Base-by-base conservation (phyloP, 306 rosid species). In the Spatholobus suberectus region DNA sequence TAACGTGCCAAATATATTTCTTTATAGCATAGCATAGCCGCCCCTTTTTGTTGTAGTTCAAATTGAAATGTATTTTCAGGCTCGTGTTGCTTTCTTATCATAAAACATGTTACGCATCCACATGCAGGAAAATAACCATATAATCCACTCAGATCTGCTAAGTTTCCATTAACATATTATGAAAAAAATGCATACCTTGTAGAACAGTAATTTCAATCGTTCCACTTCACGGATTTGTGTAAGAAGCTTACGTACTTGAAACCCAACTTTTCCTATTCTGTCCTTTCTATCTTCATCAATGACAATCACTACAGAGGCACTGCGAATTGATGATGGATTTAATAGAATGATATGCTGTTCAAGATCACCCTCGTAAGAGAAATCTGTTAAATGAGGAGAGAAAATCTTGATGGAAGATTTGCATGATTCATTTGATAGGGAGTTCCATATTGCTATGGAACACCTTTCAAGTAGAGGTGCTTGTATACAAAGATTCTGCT, bases 351-450 rank as follows among this genome's bases (percentile, higher is more conserved):
- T 47, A 1, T 76, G 71, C 4, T 76, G 83, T 5, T 44, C 81
- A 12, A 87, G 83, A 83, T 87, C 85, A 14, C 90, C 87, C 81
- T 81, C 78, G 55, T 87, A 87, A 71, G 75, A 80, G 73, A 87
- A 87, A 57, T 84, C 81, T 2, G 51, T 81, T 13, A 81, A 47
- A 37, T n/a, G 0, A 1, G 62, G 73, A 51, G 82, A 69, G 49
- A 9, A 49, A 75, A 87, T 17, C 52, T 77, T 78, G 46, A 87
- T 81, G 54, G 73, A 5, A 44, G 73, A 52, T 59, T 70, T 78
- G 49, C 78, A n/a, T 1, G 88, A 41, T 35, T 84, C 82, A 51
- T 67, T 69, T 9, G 86, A 73, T 24, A 49, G 10, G 18, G 78
- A 29, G 2, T 43, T 77, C 88, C 84, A 73, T 5, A 51, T 55